Conservation (phyloP, 768 basidiomycete species). For the Auriscalpium vulgare region DNA sequence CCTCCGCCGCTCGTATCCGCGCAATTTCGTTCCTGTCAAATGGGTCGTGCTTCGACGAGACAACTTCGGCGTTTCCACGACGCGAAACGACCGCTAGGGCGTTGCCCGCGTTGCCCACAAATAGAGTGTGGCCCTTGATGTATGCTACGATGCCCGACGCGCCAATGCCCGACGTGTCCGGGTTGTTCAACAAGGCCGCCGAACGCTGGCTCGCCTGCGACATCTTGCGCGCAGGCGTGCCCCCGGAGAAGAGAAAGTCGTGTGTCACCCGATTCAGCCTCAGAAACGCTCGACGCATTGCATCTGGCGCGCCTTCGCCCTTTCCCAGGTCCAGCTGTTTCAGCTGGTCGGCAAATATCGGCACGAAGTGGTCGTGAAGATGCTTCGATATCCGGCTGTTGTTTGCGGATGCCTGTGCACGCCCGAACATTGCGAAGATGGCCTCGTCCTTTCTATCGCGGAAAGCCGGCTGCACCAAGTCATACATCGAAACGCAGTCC, state of each 20-base stretch:
- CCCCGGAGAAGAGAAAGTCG: slow-evolving; percentile 46
- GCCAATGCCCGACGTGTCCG: slow-evolving; percentile 53
- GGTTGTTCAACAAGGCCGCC: slow-evolving; percentile 14
- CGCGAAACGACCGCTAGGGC: slow-evolving; percentile 81
- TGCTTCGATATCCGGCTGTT: slow-evolving; percentile 74
- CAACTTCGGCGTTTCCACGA: slow-evolving; percentile 60
- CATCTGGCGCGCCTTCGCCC: slow-evolving; percentile 58
- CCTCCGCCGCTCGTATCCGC: slow-evolving; percentile 87
- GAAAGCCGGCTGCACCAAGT: slow-evolving; percentile 86
- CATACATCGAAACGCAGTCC: slow-evolving; percentile 81
- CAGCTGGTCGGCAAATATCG: slow-evolving; percentile 54
- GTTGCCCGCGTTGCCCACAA: slow-evolving; percentile 86
- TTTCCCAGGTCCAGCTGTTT: slow-evolving; percentile 31
- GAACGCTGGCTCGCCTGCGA: slow-evolving; percentile 43
- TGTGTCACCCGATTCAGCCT: slow-evolving; percentile 77
- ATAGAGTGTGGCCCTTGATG: slow-evolving; percentile 68
- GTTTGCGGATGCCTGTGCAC: slow-evolving; percentile 47
- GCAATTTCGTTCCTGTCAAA: slow-evolving; percentile 78
- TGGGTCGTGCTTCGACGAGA: slow-evolving; percentile 83
- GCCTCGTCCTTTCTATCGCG: slow-evolving; percentile 70
- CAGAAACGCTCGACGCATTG: slow-evolving; percentile 82
- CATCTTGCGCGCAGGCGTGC: slow-evolving; percentile 51
- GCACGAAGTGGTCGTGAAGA: slow-evolving; percentile 73
- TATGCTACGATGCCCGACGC: slow-evolving; percentile 86
- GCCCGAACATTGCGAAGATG: slow-evolving; percentile 94